Evolutionary conservation across 2,329 filamentous ascomycete species (phyloP), one percentile per base, ranked within the genome.

Genomic region (Albifimbria verrucaria): DNA sequence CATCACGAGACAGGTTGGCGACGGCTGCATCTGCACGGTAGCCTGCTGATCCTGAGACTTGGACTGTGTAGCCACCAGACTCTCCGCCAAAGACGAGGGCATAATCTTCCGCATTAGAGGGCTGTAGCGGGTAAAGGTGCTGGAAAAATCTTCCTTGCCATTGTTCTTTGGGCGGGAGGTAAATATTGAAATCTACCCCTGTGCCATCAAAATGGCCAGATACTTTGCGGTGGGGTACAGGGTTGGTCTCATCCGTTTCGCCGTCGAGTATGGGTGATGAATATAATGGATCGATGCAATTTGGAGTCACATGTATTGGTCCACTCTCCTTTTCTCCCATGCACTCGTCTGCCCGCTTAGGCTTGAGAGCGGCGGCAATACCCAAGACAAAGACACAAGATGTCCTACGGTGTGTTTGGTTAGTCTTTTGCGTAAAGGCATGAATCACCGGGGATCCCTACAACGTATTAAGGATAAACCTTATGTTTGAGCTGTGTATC

Each of bases 61-160:
- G 62, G 20, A 61, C 47, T 11, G 55, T 58, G n/a, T 61, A 61
- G 2, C 49, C 61, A 4, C 55, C 56, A 18, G 58, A 62, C 6
- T 59, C 54, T 1, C 54, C 45, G 7, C 53, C 56, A 23, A 64
- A 63, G 0, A 9, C 36, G n/a, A 64, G 51, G 11, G 28, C 28
- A 0, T 50, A 18, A n/a, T 59, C 52, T 0, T 50, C 50, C 11
- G 60, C 57, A 2, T 52, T 25, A 2, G 56, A 57, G 4, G 42
- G 56, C 39, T 63, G 58, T 0, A 32, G 17, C 1, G 60, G 62
- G 22, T 62, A 60, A 15, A 61, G 45, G 0, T 55, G 42, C 11
- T 63, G 60, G 11, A 61, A 64, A 51, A 63, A 63, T 2, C 55
- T 52, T 4, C 57, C 54, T 3, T 55, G 42, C 57, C 55, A 63